Base-by-base conservation (phyloP, 768 basidiomycete genomes). In the Hydnum rufescens region DNA sequence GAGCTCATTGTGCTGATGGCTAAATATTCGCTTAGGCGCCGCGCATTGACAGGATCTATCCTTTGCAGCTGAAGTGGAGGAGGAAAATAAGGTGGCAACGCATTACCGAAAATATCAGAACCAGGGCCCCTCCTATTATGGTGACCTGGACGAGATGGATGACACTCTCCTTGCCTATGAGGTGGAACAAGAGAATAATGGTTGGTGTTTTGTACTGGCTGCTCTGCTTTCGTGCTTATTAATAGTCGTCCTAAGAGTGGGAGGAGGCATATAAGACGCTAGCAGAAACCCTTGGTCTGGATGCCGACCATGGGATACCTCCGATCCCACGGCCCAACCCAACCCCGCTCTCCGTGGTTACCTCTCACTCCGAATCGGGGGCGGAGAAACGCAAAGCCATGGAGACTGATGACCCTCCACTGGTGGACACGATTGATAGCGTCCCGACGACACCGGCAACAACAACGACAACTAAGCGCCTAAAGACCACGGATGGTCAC, bases 61-160 rank as follows among this genome's bases (percentile, higher is more conserved):
- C 16, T 19, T 48, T 29, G 23, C 59, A 61, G 67, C 61, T 22
- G 85, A 90, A 49, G 86, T 85, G 44, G 82, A 86, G 31, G 92
- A 95, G 63, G 89, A 95, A 65, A 86, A 78, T 57, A 76, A 76
- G 56, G 74, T 78, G 0, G 66, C 79, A 19, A 71, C 74, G 0
- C 82, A 74, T 61, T 90, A 87, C 66, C 84, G 84, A 66, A 87
- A 85, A 64, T 96, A 90, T 62, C 75, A 78, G 67, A 77, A 82
- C 58, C 86, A 88, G 61, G 85, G 82, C 0, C 85, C 85, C 1
- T 72, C 74, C 0, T 97, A 99, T 63, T 96, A 82, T 63, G 90
- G 93, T 4, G 89, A 99, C 61, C 58, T 80, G 13, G 93, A 96
- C 61, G 92, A 99, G 63, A 65, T 66, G 2, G 78, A 75, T 44